Base-by-base conservation (phyloP, 768 basidiomycete species). In the Pisolithus tinctorius region DNA sequence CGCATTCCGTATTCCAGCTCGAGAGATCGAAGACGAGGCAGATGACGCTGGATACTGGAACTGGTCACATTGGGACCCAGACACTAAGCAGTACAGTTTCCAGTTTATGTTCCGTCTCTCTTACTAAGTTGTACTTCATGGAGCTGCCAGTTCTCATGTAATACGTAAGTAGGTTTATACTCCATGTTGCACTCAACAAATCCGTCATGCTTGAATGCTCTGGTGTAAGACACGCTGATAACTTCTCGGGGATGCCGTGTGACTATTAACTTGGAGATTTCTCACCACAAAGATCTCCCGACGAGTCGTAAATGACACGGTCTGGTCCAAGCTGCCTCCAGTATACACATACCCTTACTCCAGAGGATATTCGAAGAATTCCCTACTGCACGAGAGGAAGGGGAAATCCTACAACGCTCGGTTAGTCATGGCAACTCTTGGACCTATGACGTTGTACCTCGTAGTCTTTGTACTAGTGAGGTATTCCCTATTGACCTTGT, bases 61-160 rank as follows among this genome's bases (percentile, higher is more conserved):
- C 60, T 99, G 96, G 96, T 94, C 94, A 38, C 90, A 97, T 63
- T 98, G 95, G 96, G 96, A 98, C 66, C 83, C 89, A n/a, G 95
- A 99, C 66, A 95, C 93, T 47, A 97, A 97, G 71, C 93, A 96
- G 70, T 95, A 93, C 69, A 91, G 86, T 66, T 94, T 95, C 76
- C 94, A 96, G 70, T 95, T 97, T 75, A 88, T 97, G 84, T 97
- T 93, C 74, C 81, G 85, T 60, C 71, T 84, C 56, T 60, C 63
- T 29, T 67, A 65, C 47, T 69, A 58, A 67, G 59, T n/a, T 47
- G 51, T 48, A 49, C 58, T 51, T 41, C 23, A 11, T 10, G n/a
- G n/a, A 8, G 43, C 34, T 17, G 10, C 31, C 9, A 38, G 51
- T 20, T 20, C 20, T 20, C 20, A 38, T 47, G 41, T 23, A 42